These are phyloP conservation scores for Emergomyces africanus DNA, from an alignment of 2,329 filamentous ascomycete genomes.

Conservation along the genomic window DNA sequence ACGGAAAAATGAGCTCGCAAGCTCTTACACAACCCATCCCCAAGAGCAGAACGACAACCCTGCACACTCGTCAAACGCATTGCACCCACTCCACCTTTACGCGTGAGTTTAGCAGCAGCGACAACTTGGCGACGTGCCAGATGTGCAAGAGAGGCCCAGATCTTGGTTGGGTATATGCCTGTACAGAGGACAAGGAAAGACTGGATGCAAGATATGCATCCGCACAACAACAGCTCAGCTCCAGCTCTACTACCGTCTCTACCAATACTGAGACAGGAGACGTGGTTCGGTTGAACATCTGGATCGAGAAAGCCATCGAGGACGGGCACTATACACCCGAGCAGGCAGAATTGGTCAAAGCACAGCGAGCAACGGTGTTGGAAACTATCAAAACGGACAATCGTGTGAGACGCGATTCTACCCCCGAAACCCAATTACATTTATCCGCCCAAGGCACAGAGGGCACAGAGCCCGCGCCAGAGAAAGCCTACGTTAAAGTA, in stretches of 20 bases:
- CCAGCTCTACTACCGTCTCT: neutral
- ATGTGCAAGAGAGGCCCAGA: slow-evolving; percentile 44
- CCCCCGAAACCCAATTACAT: neutral
- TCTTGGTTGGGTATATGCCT: slow-evolving; percentile 62
- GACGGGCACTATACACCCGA: slow-evolving; percentile 30
- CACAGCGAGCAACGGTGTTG: slow-evolving; percentile 26
- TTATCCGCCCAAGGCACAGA: neutral
- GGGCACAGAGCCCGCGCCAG: neutral
- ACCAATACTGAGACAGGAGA: slow-evolving; percentile 7
- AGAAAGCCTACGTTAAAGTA: neutral
- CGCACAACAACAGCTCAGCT: slow-evolving; percentile 3
- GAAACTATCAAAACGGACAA: slow-evolving; percentile 9
- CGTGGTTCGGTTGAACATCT: slow-evolving; percentile 21
- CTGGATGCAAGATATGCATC: slow-evolving; percentile 23
- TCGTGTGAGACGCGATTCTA: neutral
- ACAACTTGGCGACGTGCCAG: slow-evolving; percentile 39
- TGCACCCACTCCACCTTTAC: slow-evolving; percentile 61
- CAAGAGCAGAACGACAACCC: neutral
- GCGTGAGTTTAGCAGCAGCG: slow-evolving; percentile 42
- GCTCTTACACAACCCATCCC: neutral
- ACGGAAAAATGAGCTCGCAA: neutral
- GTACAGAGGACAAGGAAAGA: slow-evolving; percentile 49
- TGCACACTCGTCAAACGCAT: slow-evolving; percentile 15
- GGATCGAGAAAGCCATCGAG: slow-evolving; percentile 30
- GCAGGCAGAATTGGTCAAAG: slow-evolving; percentile 29